These are phyloP conservation scores for Coccomyxa subellipsoidea DNA, from an alignment of 163 green algal genomes.

Conservation along the genomic window DNA sequence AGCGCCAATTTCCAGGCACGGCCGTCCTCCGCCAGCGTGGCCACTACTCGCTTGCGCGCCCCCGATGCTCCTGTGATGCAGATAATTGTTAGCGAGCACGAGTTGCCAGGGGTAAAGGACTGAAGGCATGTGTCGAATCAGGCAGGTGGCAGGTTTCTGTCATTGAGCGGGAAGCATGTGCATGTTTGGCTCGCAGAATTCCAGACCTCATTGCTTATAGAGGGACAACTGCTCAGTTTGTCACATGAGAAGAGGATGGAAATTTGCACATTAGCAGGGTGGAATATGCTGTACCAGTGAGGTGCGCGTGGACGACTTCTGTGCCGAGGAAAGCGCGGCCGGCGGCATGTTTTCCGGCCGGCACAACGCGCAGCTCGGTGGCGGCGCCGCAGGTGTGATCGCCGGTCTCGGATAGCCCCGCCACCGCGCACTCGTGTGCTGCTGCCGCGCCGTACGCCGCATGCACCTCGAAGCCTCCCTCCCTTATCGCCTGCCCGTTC, in stretches of 20 bases:
- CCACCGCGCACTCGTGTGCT: neutral
- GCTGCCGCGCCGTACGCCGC: neutral
- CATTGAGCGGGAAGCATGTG: too few species aligned
- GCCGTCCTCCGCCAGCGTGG: constrained; percentile 4
- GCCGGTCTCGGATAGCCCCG: neutral
- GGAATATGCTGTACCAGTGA: neutral
- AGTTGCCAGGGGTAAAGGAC: neutral
- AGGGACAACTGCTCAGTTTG: too few species aligned
- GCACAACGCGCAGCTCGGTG: neutral
- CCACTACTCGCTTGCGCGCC: neutral
- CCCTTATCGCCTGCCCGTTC: neutral
- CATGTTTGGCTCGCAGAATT: too few species aligned
- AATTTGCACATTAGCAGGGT: too few species aligned
- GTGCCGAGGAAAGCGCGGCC: neutral
- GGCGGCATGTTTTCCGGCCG: neutral
- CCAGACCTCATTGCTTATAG: too few species aligned
- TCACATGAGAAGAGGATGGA: neutral
- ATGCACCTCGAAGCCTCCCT: constrained; percentile 13
- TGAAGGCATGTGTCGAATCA: too few species aligned
- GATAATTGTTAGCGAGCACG: neutral
- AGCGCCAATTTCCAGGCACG: neutral
- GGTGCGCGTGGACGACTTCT: neutral
- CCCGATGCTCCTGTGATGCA: neutral
- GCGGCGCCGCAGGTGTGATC: neutral
- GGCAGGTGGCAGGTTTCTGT: too few species aligned